Percentiles rank a stretch among this genome's conserved stretches.
These are phyloP conservation scores for Rubroshorea leprosula DNA, from an alignment of 345 rosid genomes.

Conservation along the genomic window DNA sequence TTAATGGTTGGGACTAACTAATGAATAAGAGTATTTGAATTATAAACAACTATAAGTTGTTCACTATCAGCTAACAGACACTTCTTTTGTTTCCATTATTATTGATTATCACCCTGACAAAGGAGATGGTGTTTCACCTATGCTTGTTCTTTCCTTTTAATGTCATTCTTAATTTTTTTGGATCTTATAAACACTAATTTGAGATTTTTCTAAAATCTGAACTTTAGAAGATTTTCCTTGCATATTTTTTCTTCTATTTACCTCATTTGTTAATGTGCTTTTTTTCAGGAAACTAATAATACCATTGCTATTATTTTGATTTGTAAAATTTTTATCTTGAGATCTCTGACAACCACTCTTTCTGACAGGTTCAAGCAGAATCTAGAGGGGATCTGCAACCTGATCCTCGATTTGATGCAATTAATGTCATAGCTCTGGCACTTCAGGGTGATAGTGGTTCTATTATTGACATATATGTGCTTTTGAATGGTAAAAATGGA, in stretches of 20 bases:
- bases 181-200: neutral
- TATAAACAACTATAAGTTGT: too few species aligned
- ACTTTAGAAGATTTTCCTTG: neutral
- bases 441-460: slow-evolving; percentile 59
- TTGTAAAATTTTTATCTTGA: slow-evolving; percentile 1
- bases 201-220: too few species aligned
- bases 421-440: slow-evolving; percentile 60
- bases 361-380: slow-evolving; percentile 72
- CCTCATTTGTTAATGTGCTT: neutral
- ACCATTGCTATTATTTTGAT: neutral
- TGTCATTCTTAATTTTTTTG: neutral
- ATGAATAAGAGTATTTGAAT: too few species aligned
- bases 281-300: too few species aligned
- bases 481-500: slow-evolving; percentile 43
- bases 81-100: neutral
- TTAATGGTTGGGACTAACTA: too few species aligned
- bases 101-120: neutral
- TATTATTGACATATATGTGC: slow-evolving; percentile 41
- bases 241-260: neutral
- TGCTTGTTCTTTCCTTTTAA: neutral
- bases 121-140: neutral
- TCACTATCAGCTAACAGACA: too few species aligned
- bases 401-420: slow-evolving; percentile 83
- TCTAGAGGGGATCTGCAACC: slow-evolving; percentile 85
- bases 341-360: slow-evolving; percentile 16